Base-by-base conservation (phyloP, 2,329 filamentous ascomycete genomes). In the Phaeosphaeria sp. region DNA sequence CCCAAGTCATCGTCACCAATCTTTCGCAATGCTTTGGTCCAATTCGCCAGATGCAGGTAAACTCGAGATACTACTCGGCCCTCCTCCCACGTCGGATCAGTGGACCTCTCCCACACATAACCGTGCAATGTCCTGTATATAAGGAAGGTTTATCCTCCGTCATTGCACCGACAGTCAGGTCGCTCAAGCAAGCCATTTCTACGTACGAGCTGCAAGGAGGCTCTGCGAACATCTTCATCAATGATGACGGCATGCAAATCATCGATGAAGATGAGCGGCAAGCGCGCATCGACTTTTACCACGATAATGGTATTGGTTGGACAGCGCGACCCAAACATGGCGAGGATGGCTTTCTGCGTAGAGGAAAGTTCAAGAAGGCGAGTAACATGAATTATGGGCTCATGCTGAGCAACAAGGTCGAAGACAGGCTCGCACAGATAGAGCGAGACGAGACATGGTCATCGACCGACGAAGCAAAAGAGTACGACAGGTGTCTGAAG, bases 91-190 rank as follows among this genome's bases (percentile, higher is more conserved):
- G 59, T 13, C 66, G 71, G n/a, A 83, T 89, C 10, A 66, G 52
- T 82, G 90, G 48, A 77, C 79, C 77, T 72, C 81, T 93, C 17
- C 90, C 90, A 1, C 90, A 92, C 71, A 83, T 92, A 62, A 83
- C 80, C 3, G 90, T 96, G 46, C 92, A 96, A 72, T 93, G 91
- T 74, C 92, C 92, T 4, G 90, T 96, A 0, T 96, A 95, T 81
- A 95, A 94, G 76, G 92, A 96, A 75, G 91, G 91, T 62, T 82
- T 96, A 2, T 79, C 80, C 39, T 86, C 82, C 59, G 92, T 96
- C 75, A 92, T 93, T 69, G 85, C 83, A 18, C 91, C 91, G 6
- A 94, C 91, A 0, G 86, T 93, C 68, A 87, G 87, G 69, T 93
- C 90, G 1, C 85, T 93, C 77, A 92, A 92, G 78, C 89, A 91